A percentile compares a stretch with the other conserved stretches of the same genome.
Evolutionary conservation across 2,329 filamentous ascomycete species (phyloP).

Genomic region (Apiospora arundinis): DNA sequence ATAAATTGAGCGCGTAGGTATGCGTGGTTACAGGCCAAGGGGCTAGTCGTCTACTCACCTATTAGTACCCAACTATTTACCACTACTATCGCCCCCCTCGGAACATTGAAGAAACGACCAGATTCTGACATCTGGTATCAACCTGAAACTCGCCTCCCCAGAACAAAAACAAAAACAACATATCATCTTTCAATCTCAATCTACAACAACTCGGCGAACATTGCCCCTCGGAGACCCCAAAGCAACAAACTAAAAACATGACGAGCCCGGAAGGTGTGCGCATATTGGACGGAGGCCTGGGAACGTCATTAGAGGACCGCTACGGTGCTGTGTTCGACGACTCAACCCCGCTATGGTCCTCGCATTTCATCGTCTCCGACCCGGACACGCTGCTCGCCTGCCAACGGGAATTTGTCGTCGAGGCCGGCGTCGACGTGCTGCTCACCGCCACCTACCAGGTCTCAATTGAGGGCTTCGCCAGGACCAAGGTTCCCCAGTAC

Average conservation of each 20-base stretch:
- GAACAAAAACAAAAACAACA: too few relatives aligned
- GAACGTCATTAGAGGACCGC: slow-evolving; percentile 68
- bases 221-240: too few relatives aligned
- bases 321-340: slow-evolving; percentile 59
- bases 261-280: background rate
- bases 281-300: slow-evolving; percentile 71
- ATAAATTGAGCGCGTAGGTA: too few relatives aligned
- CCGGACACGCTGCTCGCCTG: slow-evolving; percentile 57
- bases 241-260: background rate
- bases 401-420: slow-evolving; percentile 60
- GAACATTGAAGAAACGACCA: too few relatives aligned
- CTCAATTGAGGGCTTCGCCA: slow-evolving; percentile 61
- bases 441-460: slow-evolving; percentile 73
- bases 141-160: too few relatives aligned
- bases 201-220: too few relatives aligned
- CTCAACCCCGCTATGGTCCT: slow-evolving; percentile 68
- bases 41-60: too few relatives aligned
- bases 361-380: slow-evolving; percentile 65
- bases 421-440: slow-evolving; percentile 65
- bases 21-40: too few relatives aligned
- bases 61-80: too few relatives aligned
- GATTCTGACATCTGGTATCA: too few relatives aligned
- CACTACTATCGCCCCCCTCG: too few relatives aligned
- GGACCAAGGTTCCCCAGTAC: slow-evolving; percentile 50
- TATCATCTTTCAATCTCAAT: too few relatives aligned